Evolutionary conservation across 2,329 filamentous ascomycete species (phyloP).

Genomic region (Fusarium chuoi): DNA sequence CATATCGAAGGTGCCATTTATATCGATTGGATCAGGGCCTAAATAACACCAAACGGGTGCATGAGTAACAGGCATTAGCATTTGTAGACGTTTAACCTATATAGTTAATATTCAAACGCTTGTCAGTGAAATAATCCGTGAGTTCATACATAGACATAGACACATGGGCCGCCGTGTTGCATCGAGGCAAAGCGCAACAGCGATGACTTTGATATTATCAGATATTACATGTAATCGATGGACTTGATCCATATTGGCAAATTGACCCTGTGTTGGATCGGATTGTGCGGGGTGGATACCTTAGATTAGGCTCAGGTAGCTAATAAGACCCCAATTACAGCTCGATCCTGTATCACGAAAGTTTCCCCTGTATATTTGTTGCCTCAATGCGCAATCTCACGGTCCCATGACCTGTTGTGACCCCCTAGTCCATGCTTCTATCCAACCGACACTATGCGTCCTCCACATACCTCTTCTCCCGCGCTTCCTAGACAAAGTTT

Average conservation of each 20-base stretch:
- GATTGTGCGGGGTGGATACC: too few relatives aligned
- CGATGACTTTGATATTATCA: neutral
- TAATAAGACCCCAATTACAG: too few relatives aligned
- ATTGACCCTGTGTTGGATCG: too few relatives aligned
- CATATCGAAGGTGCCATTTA: too few relatives aligned
- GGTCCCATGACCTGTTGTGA: rapidly evolving
- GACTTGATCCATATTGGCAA: rapidly evolving
- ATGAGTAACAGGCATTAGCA: too few relatives aligned
- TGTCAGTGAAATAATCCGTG: neutral
- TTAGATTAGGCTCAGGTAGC: too few relatives aligned
- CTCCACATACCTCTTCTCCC: neutral
- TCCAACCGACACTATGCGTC: neutral
- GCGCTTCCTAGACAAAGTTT: rapidly evolving
- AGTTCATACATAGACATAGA: neutral
- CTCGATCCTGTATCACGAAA: too few relatives aligned
- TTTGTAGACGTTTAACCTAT: too few relatives aligned
- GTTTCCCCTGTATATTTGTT: too few relatives aligned
- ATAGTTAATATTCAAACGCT: neutral
- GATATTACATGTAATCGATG: neutral
- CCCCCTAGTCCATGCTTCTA: neutral
- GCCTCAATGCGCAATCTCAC: rapidly evolving
- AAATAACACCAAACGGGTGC: too few relatives aligned
- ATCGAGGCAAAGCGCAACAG: neutral
- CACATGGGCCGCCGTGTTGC: neutral
- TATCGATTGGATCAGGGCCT: too few relatives aligned